Percentiles rank a stretch among this genome's conserved stretches.
phyloP scores from a whole-genome alignment of 805 yeast species.

The Ascoidea asiatica region DNA sequence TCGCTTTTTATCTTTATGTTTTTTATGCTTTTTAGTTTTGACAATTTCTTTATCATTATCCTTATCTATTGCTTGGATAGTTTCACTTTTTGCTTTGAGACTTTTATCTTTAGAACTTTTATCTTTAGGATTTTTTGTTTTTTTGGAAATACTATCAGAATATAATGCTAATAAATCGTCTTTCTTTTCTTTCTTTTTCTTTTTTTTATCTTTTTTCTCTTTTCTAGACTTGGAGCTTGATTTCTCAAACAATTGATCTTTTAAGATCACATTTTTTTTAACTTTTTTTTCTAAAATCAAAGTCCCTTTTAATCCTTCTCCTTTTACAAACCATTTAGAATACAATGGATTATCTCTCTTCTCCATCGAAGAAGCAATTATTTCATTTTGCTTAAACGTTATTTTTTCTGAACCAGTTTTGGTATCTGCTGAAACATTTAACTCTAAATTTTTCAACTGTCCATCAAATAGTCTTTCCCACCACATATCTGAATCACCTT shows the following conservation, averaged over 20 bases:
- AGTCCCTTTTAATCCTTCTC: conserved; percentile 76
- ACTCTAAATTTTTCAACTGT: conserved; percentile 68
- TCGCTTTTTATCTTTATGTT: too few relatives aligned
- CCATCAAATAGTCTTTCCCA: conserved; percentile 96
- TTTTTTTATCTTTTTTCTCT: conserved; percentile 6
- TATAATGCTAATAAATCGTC: too few relatives aligned
- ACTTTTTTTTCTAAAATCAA: conserved; percentile 14
- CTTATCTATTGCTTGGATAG: too few relatives aligned
- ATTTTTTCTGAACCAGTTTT: conserved; percentile 23
- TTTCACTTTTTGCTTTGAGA: too few relatives aligned
- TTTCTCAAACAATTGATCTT: conserved; percentile 8
- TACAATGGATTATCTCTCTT: conserved; percentile 53
- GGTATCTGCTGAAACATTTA: conserved; percentile 16
- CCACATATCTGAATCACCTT: conserved; percentile 79
- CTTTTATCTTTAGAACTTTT: too few relatives aligned
- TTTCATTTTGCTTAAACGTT: conserved; percentile 40
- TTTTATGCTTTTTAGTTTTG: too few relatives aligned
- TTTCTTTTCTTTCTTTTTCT: conserved; percentile 12
- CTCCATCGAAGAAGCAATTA: conserved; percentile 29
- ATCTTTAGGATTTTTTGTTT: too few relatives aligned
- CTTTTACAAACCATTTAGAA: conserved; percentile 76
- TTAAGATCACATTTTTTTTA: neutral
- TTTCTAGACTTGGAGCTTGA: conserved; percentile 4
- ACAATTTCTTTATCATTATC: too few relatives aligned
- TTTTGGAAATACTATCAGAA: too few relatives aligned